Evolutionary conservation across 257 asterid genomes (phyloP), one percentile per base, ranked within the genome.

Genomic region (Solanum sparsipilum): DNA sequence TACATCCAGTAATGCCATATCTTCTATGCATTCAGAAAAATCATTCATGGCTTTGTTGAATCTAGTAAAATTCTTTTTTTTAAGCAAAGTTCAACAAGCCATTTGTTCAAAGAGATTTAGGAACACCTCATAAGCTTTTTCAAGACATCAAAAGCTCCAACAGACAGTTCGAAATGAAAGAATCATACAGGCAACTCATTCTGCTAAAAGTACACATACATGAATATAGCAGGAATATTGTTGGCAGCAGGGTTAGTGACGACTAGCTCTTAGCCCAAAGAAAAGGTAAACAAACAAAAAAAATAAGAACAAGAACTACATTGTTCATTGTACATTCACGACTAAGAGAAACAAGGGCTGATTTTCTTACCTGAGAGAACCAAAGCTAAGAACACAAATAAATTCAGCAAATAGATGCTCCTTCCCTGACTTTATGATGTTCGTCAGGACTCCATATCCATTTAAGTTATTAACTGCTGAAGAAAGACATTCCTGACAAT

Each of bases 341-440:
- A 15, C 67, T 41, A 79, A 79, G 85, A 79, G 67, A 79, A 79
- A 39, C 39, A 79, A 46, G 38, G 67, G 39, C 39, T 79, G 39
- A 46, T 79, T 44, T 27, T 44, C 67, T 79, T 94, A 97, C 99
- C 99, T 94, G 88, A 93, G 87, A 88, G 91, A 91, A 90, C 98
- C 96, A 90, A 91, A 96, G 90, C 88, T 92, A 90, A 96, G 98
- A 90, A 94, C 93, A 87, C 92, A 90, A 71, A 93, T 93, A 93
- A 97, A 92, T 90, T 96, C 98, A 27, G 95, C 94, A 88, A 93
- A 96, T 68, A 96, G 92, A 88, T 89, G 92, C 84, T 95, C 95
- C 96, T 95, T 97, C 92, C 99, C 99, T n/a, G 95, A 93, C 92
- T 95, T 96, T 93, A 92, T 95, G 83, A 96, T 95, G 89, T 87